phyloP scores from a whole-genome alignment of 176 grass and related monocot genomes.

The Thalia dealbata region DNA sequence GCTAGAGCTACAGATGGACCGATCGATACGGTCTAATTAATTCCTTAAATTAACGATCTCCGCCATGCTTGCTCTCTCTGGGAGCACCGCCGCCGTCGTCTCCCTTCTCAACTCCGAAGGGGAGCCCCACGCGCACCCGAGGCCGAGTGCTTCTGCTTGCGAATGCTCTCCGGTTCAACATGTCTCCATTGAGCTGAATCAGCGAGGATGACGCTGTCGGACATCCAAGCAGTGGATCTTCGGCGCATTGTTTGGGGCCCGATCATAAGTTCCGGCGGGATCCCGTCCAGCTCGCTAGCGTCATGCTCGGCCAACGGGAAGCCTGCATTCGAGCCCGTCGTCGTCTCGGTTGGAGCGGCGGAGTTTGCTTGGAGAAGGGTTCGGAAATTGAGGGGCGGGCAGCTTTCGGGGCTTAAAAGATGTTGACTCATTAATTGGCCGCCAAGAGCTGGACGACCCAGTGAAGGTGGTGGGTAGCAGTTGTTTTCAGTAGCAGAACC shows the following conservation, averaged over 20 bases:
- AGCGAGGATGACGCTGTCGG: background rate
- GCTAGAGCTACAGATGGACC: too few species aligned
- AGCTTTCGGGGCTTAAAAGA: background rate
- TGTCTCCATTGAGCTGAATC: background rate
- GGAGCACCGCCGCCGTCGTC: background rate
- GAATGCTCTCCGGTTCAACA: background rate
- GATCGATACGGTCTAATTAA: too few species aligned
- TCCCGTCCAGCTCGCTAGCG: constrained; percentile 2
- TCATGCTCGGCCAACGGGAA: background rate
- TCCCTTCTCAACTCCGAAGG: background rate
- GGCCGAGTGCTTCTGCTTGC: background rate
- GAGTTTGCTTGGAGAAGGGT: background rate
- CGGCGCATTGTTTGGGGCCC: background rate
- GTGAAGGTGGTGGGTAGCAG: background rate
- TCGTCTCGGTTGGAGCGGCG: background rate
- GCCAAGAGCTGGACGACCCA: background rate
- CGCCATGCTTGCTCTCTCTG: background rate
- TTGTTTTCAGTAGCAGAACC: background rate
- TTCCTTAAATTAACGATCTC: background rate
- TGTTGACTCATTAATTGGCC: background rate
- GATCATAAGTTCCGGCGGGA: constrained; percentile 25
- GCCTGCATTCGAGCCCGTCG: background rate
- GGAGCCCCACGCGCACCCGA: too few species aligned
- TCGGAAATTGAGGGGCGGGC: background rate
- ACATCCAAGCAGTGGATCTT: background rate